phyloP scores from a whole-genome alignment of 441 rosid genomes.

The Euphorbia schlechtendalii region DNA sequence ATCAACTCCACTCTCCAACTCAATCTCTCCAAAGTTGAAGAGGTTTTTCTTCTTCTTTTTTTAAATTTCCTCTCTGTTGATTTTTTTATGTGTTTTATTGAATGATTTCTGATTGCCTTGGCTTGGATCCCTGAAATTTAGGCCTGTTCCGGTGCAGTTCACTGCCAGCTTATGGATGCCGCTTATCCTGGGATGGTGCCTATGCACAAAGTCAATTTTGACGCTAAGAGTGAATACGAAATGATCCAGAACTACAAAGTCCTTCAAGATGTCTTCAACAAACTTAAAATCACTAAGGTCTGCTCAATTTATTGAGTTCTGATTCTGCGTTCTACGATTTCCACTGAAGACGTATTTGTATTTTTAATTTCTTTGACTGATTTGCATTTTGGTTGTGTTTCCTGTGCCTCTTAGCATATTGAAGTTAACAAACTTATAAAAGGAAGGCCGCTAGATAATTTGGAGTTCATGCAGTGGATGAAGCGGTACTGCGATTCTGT shows the following conservation, averaged over 20 bases:
- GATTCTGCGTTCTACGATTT: background rate
- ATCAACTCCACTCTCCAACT: slow-evolving; percentile 84
- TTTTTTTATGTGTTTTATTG: background rate
- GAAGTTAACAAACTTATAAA: slow-evolving; percentile 87
- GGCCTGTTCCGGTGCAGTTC: slow-evolving; percentile 91
- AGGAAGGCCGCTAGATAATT: slow-evolving; percentile 87
- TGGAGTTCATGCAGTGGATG: slow-evolving; percentile 99
- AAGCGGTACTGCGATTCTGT: slow-evolving; percentile 88
- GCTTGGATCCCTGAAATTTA: slow-evolving; percentile 25
- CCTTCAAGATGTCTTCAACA: slow-evolving; percentile 92
- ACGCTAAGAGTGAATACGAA: slow-evolving; percentile 89
- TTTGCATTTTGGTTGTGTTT: background rate
- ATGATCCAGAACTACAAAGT: slow-evolving; percentile 95
- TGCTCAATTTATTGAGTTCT: background rate
- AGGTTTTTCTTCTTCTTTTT: slow-evolving; percentile 38
- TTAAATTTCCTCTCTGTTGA: background rate
- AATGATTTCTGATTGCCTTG: background rate
- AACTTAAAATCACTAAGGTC: slow-evolving; percentile 91
- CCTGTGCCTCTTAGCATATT: slow-evolving; percentile 43
- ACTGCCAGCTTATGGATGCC: slow-evolving; percentile 88
- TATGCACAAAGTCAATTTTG: slow-evolving; percentile 96
- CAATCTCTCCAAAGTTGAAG: slow-evolving; percentile 91
- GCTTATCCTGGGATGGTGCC: slow-evolving; percentile 87
- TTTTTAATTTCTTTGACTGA: background rate
- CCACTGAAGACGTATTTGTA: background rate